Evolutionary conservation across 495 filamentous ascomycete species (phyloP).

Genomic region (Gamarada debralockiae): DNA sequence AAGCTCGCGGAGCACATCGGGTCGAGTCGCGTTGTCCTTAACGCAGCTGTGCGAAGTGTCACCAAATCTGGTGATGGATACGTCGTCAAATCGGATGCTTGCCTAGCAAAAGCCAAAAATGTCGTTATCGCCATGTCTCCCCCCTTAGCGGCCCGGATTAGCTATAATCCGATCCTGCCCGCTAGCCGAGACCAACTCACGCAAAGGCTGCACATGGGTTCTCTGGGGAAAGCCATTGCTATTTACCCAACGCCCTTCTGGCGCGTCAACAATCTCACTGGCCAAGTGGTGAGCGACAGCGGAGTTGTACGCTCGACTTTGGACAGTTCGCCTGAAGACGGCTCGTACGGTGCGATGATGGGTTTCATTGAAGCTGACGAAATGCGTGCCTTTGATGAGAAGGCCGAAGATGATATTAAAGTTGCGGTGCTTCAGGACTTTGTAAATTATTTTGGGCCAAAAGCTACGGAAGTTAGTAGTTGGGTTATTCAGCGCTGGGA

Average conservation of each 20-base stretch:
- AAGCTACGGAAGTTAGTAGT: neutral
- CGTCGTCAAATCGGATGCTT: neutral
- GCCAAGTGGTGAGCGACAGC: conserved; percentile 18
- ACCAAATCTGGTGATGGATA: neutral
- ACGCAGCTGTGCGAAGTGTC: conserved; percentile 2
- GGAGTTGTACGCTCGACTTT: conserved; percentile 1
- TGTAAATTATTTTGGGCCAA: conserved; percentile 1
- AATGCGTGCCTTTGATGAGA: conserved; percentile 1
- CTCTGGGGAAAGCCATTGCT: conserved; percentile 30
- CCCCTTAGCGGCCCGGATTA: neutral
- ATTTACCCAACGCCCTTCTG: conserved; percentile 37
- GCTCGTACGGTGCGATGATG: conserved; percentile 2
- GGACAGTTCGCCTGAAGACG: conserved; percentile 1
- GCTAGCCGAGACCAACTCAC: conserved; percentile 5
- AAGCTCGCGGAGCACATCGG: conserved; percentile 1
- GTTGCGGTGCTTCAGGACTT: neutral
- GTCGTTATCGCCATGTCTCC: conserved; percentile 8
- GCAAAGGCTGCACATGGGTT: conserved; percentile 1
- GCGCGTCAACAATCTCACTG: conserved; percentile 31
- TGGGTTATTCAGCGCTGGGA: conserved; percentile 13
- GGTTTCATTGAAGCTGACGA: conserved; percentile 9
- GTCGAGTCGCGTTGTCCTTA: neutral
- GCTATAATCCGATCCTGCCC: conserved; percentile 2
- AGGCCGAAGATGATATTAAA: conserved; percentile 1
- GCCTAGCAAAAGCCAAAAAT: neutral